Conservation (phyloP, 2,329 filamentous ascomycete genomes). For the Alternaria tenuissima region DNA sequence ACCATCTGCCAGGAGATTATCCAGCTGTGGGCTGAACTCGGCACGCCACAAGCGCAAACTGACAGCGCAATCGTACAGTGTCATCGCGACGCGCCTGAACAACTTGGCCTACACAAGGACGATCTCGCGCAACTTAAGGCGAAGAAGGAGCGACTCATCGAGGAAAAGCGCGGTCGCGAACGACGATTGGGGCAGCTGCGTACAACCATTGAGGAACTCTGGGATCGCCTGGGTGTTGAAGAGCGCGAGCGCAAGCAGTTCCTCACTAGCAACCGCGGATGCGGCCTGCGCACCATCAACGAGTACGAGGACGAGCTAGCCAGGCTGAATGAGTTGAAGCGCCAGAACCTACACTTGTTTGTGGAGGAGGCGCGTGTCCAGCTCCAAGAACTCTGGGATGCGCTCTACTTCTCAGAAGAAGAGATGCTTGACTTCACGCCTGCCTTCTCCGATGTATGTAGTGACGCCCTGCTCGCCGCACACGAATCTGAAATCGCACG, state of each 20-base stretch:
- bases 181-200: constrained; percentile 79
- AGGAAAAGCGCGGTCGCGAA: constrained; percentile 89
- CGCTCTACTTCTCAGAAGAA: constrained; percentile 92
- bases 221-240: constrained; percentile 86
- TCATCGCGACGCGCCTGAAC: constrained; percentile 89
- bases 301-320: constrained; percentile 92
- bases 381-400: constrained; percentile 94
- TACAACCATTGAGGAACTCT: constrained; percentile 80
- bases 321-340: constrained; percentile 88
- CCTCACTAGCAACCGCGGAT: constrained; percentile 86
- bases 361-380: constrained; percentile 92
- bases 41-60: constrained; percentile 91
- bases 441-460: constrained; percentile 96
- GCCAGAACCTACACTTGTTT: constrained; percentile 93
- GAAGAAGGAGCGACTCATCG: constrained; percentile 81
- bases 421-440: constrained; percentile 99
- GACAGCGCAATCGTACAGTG: constrained; percentile 87
- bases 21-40: constrained; percentile 93
- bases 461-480: constrained; percentile 90
- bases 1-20: constrained; percentile 84
- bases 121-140: constrained; percentile 76
- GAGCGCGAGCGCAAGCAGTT: constrained; percentile 85
- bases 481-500: constrained; percentile 91
- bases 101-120: constrained; percentile 89
- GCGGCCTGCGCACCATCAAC: constrained; percentile 89